Conservation (phyloP, 805 yeast genomes). For the Myxozyma udenii region DNA sequence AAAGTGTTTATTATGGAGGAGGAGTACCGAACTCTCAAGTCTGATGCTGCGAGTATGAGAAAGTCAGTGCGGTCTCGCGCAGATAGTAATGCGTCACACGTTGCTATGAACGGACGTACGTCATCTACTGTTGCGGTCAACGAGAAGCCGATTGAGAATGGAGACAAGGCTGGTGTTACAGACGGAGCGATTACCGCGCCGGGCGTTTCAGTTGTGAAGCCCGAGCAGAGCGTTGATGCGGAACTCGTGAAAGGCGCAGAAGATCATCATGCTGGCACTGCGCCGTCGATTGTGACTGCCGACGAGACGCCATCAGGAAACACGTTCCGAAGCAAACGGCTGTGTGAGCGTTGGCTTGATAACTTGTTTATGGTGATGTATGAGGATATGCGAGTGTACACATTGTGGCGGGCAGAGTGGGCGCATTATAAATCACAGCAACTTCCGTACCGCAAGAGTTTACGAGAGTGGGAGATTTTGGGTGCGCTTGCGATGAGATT, state of each 20-base stretch:
- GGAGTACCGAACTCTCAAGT: constrained; percentile 49
- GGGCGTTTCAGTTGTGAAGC: constrained; percentile 23
- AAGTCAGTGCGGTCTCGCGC: constrained; percentile 20
- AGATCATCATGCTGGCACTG: constrained; percentile 14
- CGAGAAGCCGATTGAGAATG: constrained; percentile 11
- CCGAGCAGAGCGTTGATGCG: constrained; percentile 30
- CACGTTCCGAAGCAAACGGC: constrained; percentile 46
- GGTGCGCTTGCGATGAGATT: constrained; percentile 84
- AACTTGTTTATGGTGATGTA: constrained; percentile 65
- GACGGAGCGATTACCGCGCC: too few species aligned
- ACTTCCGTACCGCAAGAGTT: constrained; percentile 68
- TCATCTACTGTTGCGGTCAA: not conserved
- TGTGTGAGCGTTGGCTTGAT: constrained; percentile 79
- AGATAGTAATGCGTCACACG: constrained; percentile 24
- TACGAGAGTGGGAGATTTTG: constrained; percentile 88
- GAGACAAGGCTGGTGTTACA: constrained; percentile 11
- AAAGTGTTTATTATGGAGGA: constrained; percentile 77
- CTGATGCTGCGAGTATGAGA: constrained; percentile 24
- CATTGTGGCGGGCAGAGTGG: constrained; percentile 90
- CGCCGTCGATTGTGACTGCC: constrained; percentile 4
- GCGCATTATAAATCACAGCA: constrained; percentile 87
- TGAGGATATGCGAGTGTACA: constrained; percentile 67
- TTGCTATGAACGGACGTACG: constrained; percentile 26
- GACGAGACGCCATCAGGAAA: constrained; percentile 4
- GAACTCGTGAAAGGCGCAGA: constrained; percentile 28